phyloP scores from a whole-genome alignment of 306 rosid genomes.

The Medicago lupulina region DNA sequence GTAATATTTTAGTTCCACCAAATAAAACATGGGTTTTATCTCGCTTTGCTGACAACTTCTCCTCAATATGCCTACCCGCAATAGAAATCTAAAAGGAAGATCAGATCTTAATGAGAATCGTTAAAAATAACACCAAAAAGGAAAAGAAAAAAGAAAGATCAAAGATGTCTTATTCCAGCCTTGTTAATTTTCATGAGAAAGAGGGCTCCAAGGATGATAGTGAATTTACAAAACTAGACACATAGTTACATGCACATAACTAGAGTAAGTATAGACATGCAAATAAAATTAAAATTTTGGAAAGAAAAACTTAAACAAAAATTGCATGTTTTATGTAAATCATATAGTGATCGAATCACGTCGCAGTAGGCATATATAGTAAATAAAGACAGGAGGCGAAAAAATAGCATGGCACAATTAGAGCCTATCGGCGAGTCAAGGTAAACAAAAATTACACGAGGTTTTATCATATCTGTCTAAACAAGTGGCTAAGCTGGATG shows the following conservation, averaged over 20 bases:
- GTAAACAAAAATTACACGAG: constrained; percentile 12
- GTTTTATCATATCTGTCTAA: constrained; percentile 23
- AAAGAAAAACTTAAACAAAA: constrained; percentile 11
- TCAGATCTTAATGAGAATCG: constrained; percentile 41
- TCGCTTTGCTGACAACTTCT: constrained; percentile 78
- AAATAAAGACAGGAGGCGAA: constrained; percentile 8
- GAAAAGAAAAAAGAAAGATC: constrained; percentile 9
- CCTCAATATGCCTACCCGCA: constrained; percentile 70
- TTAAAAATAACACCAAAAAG: constrained; percentile 3
- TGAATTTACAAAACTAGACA: constrained; percentile 21
- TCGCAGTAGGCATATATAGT: not conserved
- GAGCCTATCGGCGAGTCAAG: constrained; percentile 13
- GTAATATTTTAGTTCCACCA: constrained; percentile 98
- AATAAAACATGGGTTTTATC: constrained; percentile 90
- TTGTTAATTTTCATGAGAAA: constrained; percentile 11
- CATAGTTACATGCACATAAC: constrained; percentile 17
- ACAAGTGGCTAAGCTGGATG: constrained; percentile 18
- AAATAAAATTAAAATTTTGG: constrained; percentile 10
- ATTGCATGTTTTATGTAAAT: constrained; percentile 18
- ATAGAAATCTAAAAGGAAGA: constrained; percentile 72
- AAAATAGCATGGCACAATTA: constrained; percentile 8
- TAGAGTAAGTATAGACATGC: constrained; percentile 19
- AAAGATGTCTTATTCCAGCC: not conserved
- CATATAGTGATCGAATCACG: constrained; percentile 19
- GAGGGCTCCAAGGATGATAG: constrained; percentile 11